These are phyloP conservation scores for Rhinocladiella similis DNA, from an alignment of 2,329 filamentous ascomycete species.

Conservation along the genomic window DNA sequence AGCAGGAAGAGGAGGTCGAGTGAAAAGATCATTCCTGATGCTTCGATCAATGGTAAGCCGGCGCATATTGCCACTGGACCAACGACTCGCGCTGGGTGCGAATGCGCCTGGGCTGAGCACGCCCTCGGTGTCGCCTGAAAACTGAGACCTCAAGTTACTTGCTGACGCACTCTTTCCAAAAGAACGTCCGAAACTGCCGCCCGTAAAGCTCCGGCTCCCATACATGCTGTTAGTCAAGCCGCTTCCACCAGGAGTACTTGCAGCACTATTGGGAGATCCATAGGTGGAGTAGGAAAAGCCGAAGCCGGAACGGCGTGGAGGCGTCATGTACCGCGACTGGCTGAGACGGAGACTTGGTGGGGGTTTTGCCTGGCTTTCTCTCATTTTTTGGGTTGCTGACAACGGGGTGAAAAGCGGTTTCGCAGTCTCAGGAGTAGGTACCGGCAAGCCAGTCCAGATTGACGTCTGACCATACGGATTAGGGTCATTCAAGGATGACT, in stretches of 20 bases:
- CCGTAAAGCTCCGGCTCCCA: conserved; percentile 35
- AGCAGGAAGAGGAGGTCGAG: conserved; percentile 38
- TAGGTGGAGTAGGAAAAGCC: conserved; percentile 94
- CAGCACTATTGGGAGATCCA: conserved; percentile 71
- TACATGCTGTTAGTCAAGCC: conserved; percentile 40
- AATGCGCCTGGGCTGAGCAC: conserved; percentile 84
- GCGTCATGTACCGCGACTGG: conserved; percentile 78
- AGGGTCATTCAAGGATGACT: conserved; percentile 77
- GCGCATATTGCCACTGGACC: conserved; percentile 73
- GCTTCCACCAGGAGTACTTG: conserved; percentile 65
- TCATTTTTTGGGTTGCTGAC: conserved; percentile 71
- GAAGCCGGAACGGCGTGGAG: conserved; percentile 77
- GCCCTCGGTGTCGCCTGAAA: conserved; percentile 71
- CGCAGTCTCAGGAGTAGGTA: conserved; percentile 66
- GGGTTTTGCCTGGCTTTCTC: conserved; percentile 61
- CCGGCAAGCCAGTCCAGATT: conserved; percentile 72
- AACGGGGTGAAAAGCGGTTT: conserved; percentile 91
- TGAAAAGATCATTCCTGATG: conserved; percentile 67
- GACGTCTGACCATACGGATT: conserved; percentile 88
- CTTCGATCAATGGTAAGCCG: conserved; percentile 90
- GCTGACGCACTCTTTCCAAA: conserved; percentile 86
- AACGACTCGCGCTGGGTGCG: conserved; percentile 65
- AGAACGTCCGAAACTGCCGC: conserved; percentile 67
- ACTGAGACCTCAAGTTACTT: conserved; percentile 79
- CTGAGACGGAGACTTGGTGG: conserved; percentile 46